phyloP scores from a whole-genome alignment of 495 filamentous ascomycete genomes.

The Jackrogersella multiformis region DNA sequence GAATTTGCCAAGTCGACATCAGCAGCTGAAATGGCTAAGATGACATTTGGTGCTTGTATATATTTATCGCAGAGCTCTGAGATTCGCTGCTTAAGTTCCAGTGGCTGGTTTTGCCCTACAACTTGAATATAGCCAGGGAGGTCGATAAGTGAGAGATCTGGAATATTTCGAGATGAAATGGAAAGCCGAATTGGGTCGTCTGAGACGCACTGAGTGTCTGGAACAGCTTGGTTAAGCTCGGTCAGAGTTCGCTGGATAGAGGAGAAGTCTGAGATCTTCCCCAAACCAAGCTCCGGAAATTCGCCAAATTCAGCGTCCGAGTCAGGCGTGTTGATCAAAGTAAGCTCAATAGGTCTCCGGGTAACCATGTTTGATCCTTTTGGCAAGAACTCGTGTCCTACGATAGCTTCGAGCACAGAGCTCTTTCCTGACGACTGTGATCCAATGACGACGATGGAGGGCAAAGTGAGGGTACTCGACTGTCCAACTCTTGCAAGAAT shows the following conservation, averaged over 20 bases:
- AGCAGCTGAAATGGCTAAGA: slow-evolving; percentile 95
- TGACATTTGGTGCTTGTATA: slow-evolving; percentile 94
- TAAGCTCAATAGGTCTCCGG: slow-evolving; percentile 93
- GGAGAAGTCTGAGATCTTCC: slow-evolving; percentile 91
- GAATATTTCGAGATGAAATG: slow-evolving; percentile 94
- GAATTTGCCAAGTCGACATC: slow-evolving; percentile 98
- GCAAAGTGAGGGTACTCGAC: slow-evolving; percentile 83
- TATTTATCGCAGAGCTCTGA: slow-evolving; percentile 97
- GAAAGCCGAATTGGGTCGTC: slow-evolving; percentile 96
- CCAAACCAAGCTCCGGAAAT: slow-evolving; percentile 90
- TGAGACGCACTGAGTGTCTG: slow-evolving; percentile 87
- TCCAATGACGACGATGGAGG: slow-evolving; percentile 97
- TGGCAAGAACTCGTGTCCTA: slow-evolving; percentile 96
- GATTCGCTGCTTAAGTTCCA: slow-evolving; percentile 94
- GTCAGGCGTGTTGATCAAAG: slow-evolving; percentile 93
- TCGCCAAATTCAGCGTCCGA: slow-evolving; percentile 93
- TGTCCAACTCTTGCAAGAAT: slow-evolving; percentile 92
- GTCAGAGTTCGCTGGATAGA: slow-evolving; percentile 93
- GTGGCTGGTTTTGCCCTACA: slow-evolving; percentile 85
- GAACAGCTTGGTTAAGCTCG: slow-evolving; percentile 92
- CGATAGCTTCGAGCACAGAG: slow-evolving; percentile 95
- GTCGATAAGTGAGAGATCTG: slow-evolving; percentile 95
- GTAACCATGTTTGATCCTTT: slow-evolving; percentile 99
- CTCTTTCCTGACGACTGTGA: slow-evolving; percentile 99
- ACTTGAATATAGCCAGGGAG: slow-evolving; percentile 98